Conservation (phyloP, 495 filamentous ascomycete genomes). For the Trichoderma orchidacearum region DNA sequence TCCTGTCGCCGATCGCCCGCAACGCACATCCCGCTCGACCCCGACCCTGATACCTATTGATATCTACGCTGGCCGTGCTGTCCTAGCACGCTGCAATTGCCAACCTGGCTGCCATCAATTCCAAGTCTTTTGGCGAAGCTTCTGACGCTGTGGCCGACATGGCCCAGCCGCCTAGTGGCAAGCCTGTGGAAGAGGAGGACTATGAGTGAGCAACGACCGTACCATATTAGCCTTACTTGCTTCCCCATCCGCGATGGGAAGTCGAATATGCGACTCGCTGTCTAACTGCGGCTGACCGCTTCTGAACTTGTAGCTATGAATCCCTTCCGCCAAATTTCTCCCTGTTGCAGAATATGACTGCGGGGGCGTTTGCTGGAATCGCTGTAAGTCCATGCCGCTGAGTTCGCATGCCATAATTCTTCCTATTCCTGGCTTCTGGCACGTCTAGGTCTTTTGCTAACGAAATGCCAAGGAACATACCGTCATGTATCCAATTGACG, state of each 20-base stretch:
- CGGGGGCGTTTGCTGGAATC: conserved; percentile 94
- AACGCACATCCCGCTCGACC: background rate
- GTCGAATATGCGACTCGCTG: too few relatives aligned
- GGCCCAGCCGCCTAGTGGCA: conserved; percentile 43
- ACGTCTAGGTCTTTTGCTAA: background rate
- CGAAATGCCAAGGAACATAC: conserved; percentile 53
- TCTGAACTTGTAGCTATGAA: conserved; percentile 34
- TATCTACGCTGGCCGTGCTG: background rate
- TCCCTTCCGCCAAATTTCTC: conserved; percentile 46
- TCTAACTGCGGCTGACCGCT: background rate
- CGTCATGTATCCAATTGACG: conserved; percentile 97
- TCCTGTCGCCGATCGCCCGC: background rate
- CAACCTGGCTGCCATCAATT: conserved; percentile 46
- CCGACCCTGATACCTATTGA: background rate
- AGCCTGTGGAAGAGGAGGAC: conserved; percentile 40
- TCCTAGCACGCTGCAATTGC: conserved; percentile 4
- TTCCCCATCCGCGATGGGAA: too few relatives aligned
- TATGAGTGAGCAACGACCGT: background rate
- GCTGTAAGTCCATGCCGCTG: conserved; percentile 58
- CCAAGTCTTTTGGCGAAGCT: conserved; percentile 33
- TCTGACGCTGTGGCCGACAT: conserved; percentile 42
- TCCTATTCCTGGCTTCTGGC: too few relatives aligned
- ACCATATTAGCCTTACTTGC: background rate
- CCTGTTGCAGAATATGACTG: conserved; percentile 65
- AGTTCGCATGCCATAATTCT: too few relatives aligned